A percentile compares a stretch with the other conserved stretches of the same genome.
These are phyloP conservation scores for Medicago arabica DNA, from an alignment of 306 rosid species.

Conservation along the genomic window DNA sequence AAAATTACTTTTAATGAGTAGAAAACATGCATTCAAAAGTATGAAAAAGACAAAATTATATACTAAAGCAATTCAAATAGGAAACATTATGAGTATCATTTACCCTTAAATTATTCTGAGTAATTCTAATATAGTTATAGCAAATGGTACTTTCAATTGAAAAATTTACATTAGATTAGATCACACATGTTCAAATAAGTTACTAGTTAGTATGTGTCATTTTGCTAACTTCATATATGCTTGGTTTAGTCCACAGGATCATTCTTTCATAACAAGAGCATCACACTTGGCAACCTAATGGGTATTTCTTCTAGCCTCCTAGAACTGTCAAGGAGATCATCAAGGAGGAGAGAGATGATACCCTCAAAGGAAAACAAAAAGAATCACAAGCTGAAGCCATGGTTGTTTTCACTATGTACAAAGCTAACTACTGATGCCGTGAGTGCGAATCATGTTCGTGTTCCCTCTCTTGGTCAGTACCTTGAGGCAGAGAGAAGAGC, in stretches of 20 bases:
- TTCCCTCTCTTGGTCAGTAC: slow-evolving; percentile 73
- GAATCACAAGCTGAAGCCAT: slow-evolving; percentile 56
- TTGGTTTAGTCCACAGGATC: slow-evolving; percentile 65
- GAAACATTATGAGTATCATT: slow-evolving; percentile 14
- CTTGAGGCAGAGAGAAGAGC: slow-evolving; percentile 72
- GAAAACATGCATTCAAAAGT: slow-evolving; percentile 16
- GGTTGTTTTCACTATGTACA: slow-evolving; percentile 68
- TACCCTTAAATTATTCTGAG: background rate
- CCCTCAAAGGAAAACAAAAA: slow-evolving; percentile 47
- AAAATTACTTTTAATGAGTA: background rate
- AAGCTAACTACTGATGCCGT: slow-evolving; percentile 66
- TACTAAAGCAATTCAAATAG: slow-evolving; percentile 21
- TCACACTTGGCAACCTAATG: slow-evolving; percentile 69
- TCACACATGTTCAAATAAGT: background rate
- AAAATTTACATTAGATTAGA: background rate
- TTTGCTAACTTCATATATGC: slow-evolving; percentile 5
- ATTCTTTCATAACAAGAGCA: slow-evolving; percentile 63
- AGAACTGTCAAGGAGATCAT: slow-evolving; percentile 65
- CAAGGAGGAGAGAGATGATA: slow-evolving; percentile 51
- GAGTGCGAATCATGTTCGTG: slow-evolving; percentile 18
- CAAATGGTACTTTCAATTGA: too few species aligned
- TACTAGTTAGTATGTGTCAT: background rate
- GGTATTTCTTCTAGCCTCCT: slow-evolving; percentile 61
- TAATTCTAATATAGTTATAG: background rate
- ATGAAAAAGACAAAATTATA: slow-evolving; percentile 5